Percentiles rank a stretch among this genome's conserved stretches.
These are phyloP conservation scores for Podospora comata DNA, from an alignment of 495 filamentous ascomycete species.

Conservation along the genomic window DNA sequence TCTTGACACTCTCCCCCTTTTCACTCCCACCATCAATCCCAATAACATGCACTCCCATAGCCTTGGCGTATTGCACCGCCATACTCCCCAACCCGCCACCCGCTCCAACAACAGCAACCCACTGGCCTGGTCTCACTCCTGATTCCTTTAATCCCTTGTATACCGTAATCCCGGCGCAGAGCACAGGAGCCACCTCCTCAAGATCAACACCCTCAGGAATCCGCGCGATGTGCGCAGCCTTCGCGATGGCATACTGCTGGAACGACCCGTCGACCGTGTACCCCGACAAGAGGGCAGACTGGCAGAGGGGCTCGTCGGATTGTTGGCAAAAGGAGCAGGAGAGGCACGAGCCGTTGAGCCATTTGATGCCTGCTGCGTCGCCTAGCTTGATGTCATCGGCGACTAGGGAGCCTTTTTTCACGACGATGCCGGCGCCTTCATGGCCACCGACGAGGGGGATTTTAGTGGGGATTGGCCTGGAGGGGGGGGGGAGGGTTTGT, in stretches of 20 bases:
- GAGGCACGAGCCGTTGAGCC: slow-evolving; percentile 82
- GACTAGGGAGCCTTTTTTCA: slow-evolving; percentile 71
- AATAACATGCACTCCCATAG: slow-evolving; percentile 77
- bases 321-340: slow-evolving; percentile 76
- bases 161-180: slow-evolving; percentile 88
- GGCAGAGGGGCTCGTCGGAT: slow-evolving; percentile 68
- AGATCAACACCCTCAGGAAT: slow-evolving; percentile 73
- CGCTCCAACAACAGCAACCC: slow-evolving; percentile 82
- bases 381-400: slow-evolving; percentile 66
- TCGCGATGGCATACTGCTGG: slow-evolving; percentile 87
- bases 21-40: slow-evolving; percentile 78
- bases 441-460: slow-evolving; percentile 89
- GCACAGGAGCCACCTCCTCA: slow-evolving; percentile 74
- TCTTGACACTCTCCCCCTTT: slow-evolving; percentile 65
- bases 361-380: slow-evolving; percentile 83
- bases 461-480: slow-evolving; percentile 63
- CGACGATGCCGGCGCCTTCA: slow-evolving; percentile 84
- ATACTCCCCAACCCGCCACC: slow-evolving; percentile 82
- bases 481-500: no score
- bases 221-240: slow-evolving; percentile 75
- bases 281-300: slow-evolving; percentile 68
- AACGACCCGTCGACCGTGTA: slow-evolving; percentile 92
- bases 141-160: slow-evolving; percentile 93
- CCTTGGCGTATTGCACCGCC: slow-evolving; percentile 82
- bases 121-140: slow-evolving; percentile 67